phyloP scores from a whole-genome alignment of 192 early-diverging fungal species.

The Pecoramyces ruminantium region DNA sequence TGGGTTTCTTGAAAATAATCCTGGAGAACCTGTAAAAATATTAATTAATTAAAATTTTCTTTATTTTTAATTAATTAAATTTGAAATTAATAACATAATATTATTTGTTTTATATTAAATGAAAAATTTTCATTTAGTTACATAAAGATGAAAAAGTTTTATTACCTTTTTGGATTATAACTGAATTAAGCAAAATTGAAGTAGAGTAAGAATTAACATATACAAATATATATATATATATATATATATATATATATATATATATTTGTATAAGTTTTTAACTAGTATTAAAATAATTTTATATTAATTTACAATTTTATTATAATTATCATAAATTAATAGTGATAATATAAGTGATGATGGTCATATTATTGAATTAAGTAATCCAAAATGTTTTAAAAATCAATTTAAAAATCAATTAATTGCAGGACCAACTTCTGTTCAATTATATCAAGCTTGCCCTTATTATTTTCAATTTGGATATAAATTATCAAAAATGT shows the following conservation, averaged over 20 bases:
- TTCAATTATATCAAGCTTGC: neutral
- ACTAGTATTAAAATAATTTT: neutral
- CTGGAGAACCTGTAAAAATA: neutral
- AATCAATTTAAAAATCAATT: neutral
- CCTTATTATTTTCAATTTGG: neutral
- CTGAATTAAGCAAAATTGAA: too few species aligned
- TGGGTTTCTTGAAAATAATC: neutral
- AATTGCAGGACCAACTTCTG: neutral
- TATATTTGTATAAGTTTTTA: too few species aligned
- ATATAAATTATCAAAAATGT: neutral
- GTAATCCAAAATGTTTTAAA: neutral
- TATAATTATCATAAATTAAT: neutral
- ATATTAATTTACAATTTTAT: neutral
- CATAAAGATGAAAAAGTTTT: neutral
- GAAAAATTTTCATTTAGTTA: neutral
- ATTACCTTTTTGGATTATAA: neutral
- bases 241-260: too few species aligned
- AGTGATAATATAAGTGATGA: too few species aligned
- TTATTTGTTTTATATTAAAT: too few species aligned
- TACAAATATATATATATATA: too few species aligned
- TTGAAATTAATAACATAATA: too few species aligned
- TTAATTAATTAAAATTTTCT: too few species aligned
- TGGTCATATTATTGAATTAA: neutral
- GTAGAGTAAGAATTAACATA: too few species aligned
- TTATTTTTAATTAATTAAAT: too few species aligned